Conservation (phyloP, 805 yeast species). For the Cyberlindnera veronae region DNA sequence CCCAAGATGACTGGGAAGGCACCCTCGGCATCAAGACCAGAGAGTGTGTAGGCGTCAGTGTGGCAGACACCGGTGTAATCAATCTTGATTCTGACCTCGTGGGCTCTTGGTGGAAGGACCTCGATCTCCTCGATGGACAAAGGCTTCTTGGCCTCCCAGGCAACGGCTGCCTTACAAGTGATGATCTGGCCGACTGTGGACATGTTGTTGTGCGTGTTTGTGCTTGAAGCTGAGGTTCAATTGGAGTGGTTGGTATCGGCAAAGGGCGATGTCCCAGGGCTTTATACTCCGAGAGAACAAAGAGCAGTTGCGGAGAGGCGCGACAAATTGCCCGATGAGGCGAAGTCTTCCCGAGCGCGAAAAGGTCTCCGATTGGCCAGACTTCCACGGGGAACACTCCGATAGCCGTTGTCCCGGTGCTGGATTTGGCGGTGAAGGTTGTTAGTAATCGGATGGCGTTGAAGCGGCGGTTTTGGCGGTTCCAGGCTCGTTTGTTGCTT, state of each 20-base stretch:
- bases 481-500: too few species aligned
- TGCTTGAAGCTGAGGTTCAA: neutral
- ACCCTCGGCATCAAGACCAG: slow-evolving; percentile 96
- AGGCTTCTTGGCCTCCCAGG: slow-evolving; percentile 92
- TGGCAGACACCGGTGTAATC: slow-evolving; percentile 94
- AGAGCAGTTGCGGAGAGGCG: neutral
- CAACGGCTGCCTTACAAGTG: slow-evolving; percentile 93
- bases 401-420: too few species aligned
- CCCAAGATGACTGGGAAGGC: slow-evolving; percentile 91
- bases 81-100: slow-evolving; percentile 92
- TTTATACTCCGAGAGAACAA: slow-evolving; percentile 1
- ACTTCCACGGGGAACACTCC: neutral
- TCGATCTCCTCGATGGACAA: slow-evolving; percentile 80
- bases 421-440: too few species aligned
- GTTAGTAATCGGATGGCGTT: too few species aligned
- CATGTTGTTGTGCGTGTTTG: slow-evolving; percentile 3
- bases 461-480: too few species aligned
- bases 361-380: slow-evolving; percentile 14
- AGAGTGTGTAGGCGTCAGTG: slow-evolving; percentile 94
- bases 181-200: slow-evolving; percentile 41
- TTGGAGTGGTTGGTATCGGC: neutral
- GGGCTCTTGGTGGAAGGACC: slow-evolving; percentile 93
- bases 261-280: neutral
- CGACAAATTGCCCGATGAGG: slow-evolving; percentile 5
- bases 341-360: slow-evolving; percentile 5